Base-by-base conservation (phyloP, 2,329 filamentous ascomycete genomes). In the Zasmidium cellare region DNA sequence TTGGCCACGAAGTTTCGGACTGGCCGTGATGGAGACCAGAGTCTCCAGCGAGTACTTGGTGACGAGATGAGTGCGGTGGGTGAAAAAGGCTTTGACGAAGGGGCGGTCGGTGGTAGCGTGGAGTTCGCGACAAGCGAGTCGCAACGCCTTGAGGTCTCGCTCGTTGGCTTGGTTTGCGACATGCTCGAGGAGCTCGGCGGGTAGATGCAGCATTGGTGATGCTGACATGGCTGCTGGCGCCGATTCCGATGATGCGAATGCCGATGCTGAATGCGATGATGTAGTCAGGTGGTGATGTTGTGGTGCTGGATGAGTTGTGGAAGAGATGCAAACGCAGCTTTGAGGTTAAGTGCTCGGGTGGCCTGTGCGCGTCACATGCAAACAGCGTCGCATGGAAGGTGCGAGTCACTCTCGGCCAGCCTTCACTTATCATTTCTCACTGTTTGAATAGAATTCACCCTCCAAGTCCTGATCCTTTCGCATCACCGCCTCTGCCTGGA, bases 1-100 rank as follows among this genome's bases (percentile, higher is more conserved):
- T n/a, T 50, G 48, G n/a, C 22, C 35, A 11, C 46, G 18, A 12
- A 55, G 46, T 25, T 46, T 18, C 9, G 53, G 46, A 23, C n/a
- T 7, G 1, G 24, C 24, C 2, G 46, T 20, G 19, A 50, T 55
- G 18, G 28, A 28, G 3, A 41, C 20, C 9, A 55, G 18, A 12
- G 19, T 24, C 14, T 28, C 3, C 16, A 55, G 53, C 6, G 44
- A 28, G 28, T 44, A 45, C 18, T 44, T 19, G 6, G 53, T 50
- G 46, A 55, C 18, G 2, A 50, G 28, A 44, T 50, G 46, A 9
- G 20, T 16, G 53, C 53, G 53, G 1, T 35, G 19, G 18, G 31
- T 50, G 53, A 55, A 55, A 28, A 48, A 50, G 6, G 22, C 14
- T 9, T 22, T 12, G 7, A 55, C 14, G 31, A 55, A 55, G 19